These are phyloP conservation scores for Lentinula edodes DNA, from an alignment of 768 basidiomycete genomes.

Conservation along the genomic window DNA sequence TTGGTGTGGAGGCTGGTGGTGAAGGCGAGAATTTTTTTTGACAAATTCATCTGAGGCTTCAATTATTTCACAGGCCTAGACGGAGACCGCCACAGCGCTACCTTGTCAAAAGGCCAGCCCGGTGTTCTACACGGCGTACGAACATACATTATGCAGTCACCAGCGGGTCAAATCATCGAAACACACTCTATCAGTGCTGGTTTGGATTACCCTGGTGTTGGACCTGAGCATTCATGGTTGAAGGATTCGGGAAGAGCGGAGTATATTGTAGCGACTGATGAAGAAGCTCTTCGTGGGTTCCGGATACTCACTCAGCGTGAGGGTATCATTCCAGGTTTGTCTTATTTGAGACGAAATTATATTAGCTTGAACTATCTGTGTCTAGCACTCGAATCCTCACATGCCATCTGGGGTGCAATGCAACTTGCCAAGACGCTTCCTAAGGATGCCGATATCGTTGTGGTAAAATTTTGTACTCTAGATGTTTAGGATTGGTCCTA, in stretches of 20 bases:
- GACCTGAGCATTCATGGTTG: conserved; percentile 96
- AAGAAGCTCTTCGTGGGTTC: conserved; percentile 91
- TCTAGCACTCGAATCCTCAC: conserved; percentile 87
- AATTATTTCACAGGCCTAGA: conserved; percentile 54
- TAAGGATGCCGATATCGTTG: conserved; percentile 82
- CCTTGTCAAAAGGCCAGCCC: conserved; percentile 83
- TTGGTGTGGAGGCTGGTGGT: conserved; percentile 97
- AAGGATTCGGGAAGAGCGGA: conserved; percentile 93
- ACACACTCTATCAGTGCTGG: conserved; percentile 97
- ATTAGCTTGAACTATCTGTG: not conserved
- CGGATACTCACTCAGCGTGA: conserved; percentile 86
- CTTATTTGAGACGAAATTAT: not conserved
- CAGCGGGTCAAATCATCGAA: conserved; percentile 90
- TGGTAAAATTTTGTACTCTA: conserved; percentile 51
- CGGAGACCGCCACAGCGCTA: conserved; percentile 87
- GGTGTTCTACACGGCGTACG: conserved; percentile 95
- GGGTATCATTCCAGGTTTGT: conserved; percentile 91
- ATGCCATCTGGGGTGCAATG: conserved; percentile 93
- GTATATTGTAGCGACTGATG: conserved; percentile 90
- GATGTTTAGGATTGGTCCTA: not conserved
- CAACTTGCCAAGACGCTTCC: conserved; percentile 78
- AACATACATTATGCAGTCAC: conserved; percentile 90
- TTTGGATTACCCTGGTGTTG: conserved; percentile 94
- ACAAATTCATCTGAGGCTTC: not conserved
- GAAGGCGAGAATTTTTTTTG: conserved; percentile 54